Evolutionary conservation across 768 basidiomycete species (phyloP).

Genomic region (Tremella mesenterica): DNA sequence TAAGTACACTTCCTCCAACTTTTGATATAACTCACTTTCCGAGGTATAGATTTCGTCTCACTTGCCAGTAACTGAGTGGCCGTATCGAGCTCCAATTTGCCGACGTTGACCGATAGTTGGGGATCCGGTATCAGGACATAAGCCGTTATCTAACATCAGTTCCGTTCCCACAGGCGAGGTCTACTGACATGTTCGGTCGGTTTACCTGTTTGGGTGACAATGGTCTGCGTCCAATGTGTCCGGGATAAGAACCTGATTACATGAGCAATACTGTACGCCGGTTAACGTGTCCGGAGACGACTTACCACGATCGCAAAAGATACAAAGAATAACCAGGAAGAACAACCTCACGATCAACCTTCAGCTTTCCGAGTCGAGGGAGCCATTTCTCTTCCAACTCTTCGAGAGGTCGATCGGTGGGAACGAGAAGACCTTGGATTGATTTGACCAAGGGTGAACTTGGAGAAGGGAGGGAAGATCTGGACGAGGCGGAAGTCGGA

Average conservation of each 20-base stretch:
- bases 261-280: neutral
- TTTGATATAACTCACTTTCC: constrained; percentile 18
- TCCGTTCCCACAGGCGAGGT: neutral
- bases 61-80: constrained; percentile 20
- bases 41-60: constrained; percentile 20
- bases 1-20: neutral
- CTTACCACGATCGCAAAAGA: constrained; percentile 30
- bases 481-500: neutral
- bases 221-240: constrained; percentile 34
- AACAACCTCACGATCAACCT: constrained; percentile 25
- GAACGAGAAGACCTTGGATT: constrained; percentile 22
- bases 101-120: constrained; percentile 14
- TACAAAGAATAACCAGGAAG: constrained; percentile 31
- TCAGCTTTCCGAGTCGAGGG: constrained; percentile 19
- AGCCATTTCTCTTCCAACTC: constrained; percentile 33
- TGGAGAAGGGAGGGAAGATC: constrained; percentile 1
- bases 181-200: constrained; percentile 31
- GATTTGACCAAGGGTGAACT: neutral
- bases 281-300: neutral
- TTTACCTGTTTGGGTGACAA: constrained; percentile 37
- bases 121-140: constrained; percentile 23
- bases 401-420: constrained; percentile 27
- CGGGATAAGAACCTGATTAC: constrained; percentile 28
- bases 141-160: constrained; percentile 22
- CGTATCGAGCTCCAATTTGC: constrained; percentile 12